A percentile compares a stretch with the other conserved stretches of the same genome.
These are phyloP conservation scores for Maudiozyma humilis DNA, from an alignment of 1,139 yeast species.

Conservation along the genomic window DNA sequence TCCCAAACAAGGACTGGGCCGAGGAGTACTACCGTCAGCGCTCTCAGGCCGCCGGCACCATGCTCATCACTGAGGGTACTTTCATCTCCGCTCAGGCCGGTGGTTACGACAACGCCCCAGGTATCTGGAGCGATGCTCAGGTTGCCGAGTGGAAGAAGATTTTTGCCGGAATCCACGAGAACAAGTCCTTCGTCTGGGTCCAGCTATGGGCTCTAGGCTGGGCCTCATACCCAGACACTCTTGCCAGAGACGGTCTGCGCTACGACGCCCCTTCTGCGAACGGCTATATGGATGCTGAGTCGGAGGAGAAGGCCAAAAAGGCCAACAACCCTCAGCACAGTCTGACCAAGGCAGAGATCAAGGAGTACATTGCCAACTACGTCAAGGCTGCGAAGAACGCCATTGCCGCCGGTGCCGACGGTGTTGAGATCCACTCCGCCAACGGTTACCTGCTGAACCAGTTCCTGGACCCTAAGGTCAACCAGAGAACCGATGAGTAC, in stretches of 20 bases:
- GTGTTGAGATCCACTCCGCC: slow-evolving; percentile 59
- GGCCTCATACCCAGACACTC: slow-evolving; percentile 37
- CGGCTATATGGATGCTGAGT: slow-evolving; percentile 30
- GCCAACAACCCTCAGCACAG: slow-evolving; percentile 30
- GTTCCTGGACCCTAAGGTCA: slow-evolving; percentile 43
- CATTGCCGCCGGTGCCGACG: slow-evolving; percentile 53
- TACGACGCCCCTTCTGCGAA: slow-evolving; percentile 32
- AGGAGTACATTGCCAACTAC: slow-evolving; percentile 31
- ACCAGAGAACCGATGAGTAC: slow-evolving; percentile 56
- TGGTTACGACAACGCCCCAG: slow-evolving; percentile 42
- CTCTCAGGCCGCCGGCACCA: slow-evolving; percentile 32
- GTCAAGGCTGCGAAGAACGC: slow-evolving; percentile 33
- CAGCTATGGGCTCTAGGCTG: slow-evolving; percentile 62
- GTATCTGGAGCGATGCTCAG: slow-evolving; percentile 43
- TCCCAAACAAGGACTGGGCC: slow-evolving; percentile 27
- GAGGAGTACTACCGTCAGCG: slow-evolving; percentile 32
- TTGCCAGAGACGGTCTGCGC: slow-evolving; percentile 33
- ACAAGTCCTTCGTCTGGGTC: slow-evolving; percentile 41
- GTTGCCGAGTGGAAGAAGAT: slow-evolving; percentile 45
- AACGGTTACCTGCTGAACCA: slow-evolving; percentile 61
- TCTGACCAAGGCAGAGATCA: slow-evolving; percentile 33
- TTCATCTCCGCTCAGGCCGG: slow-evolving; percentile 31
- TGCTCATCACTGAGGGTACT: slow-evolving; percentile 34
- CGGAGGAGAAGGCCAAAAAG: slow-evolving; percentile 28
- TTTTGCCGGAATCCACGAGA: slow-evolving; percentile 42